These are phyloP conservation scores for Melastoma malabathricum DNA, from an alignment of 345 rosid genomes.

Conservation along the genomic window DNA sequence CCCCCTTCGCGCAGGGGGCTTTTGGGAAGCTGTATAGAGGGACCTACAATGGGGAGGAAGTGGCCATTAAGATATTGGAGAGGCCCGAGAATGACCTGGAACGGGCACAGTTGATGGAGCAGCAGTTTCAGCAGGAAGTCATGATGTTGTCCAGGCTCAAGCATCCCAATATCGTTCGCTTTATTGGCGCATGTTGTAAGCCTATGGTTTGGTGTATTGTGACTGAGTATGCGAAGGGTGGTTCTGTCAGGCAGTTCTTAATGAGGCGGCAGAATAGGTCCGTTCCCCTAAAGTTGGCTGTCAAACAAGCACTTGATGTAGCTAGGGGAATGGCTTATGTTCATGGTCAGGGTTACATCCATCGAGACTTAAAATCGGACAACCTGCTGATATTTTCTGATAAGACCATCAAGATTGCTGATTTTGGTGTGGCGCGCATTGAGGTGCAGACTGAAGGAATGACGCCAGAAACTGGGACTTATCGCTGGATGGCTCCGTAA, in stretches of 20 bases:
- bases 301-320: constrained; percentile 34
- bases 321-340: constrained; percentile 37
- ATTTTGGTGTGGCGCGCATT: constrained; percentile 36
- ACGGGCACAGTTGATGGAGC: constrained; percentile 26
- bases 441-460: constrained; percentile 39
- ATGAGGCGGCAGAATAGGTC: constrained; percentile 20
- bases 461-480: constrained; percentile 40
- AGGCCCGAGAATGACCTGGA: constrained; percentile 27
- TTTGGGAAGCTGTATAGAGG: constrained; percentile 38
- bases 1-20: constrained; percentile 34
- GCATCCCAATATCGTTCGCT: constrained; percentile 29
- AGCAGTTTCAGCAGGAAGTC: constrained; percentile 36
- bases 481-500: constrained; percentile 51
- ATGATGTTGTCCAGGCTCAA: constrained; percentile 29
- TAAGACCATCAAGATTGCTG: constrained; percentile 36
- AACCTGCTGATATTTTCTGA: constrained; percentile 25
- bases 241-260: constrained; percentile 28
- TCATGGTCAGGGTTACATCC: constrained; percentile 25
- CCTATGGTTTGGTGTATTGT: constrained; percentile 40
- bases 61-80: constrained; percentile 38
- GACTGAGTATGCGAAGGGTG: constrained; percentile 35
- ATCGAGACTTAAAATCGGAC: constrained; percentile 34
- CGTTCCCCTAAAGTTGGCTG: constrained; percentile 27
- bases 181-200: constrained; percentile 31
- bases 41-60: constrained; percentile 30